Base-by-base conservation (phyloP, 345 rosid genomes). In the Hevea brasiliensis region DNA sequence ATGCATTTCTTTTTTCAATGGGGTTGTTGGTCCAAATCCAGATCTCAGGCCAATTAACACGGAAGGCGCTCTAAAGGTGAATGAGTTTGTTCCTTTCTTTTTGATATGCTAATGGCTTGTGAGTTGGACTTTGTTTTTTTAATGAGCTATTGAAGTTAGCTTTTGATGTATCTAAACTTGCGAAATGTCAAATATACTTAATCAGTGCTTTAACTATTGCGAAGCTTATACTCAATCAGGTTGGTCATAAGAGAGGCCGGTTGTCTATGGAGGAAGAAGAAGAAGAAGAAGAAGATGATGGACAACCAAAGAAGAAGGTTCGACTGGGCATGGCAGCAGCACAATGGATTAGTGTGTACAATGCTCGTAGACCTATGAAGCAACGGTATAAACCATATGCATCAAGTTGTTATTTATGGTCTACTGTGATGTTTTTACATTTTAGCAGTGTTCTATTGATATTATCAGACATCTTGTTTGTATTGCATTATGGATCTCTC, bases 31-130 rank as follows among this genome's bases (percentile, higher is more conserved):
- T 71, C 94, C 86, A 42, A 89, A 89, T 79, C 82, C 84, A 42
- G 81, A 82, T 70, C 68, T 81, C 55, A 88, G 97, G 79, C 98
- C 99, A 62, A 85, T 95, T 73, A 86, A 92, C 87, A 95, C 90
- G n/a, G 97, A 95, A 64, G 99, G 97, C 79, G 99, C 99, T 74
- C 84, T 87, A 59, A 92, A 94, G 98, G 98, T 94, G 32, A 74
- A 61, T 72, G 51, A 29, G n/a, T 24, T 66, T 65, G 57, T 13
- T 62, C 56, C 79, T 65, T 24, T 53, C 42, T 47, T 63, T 21
- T 44, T 47, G 48, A 48, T 18, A 14, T 51, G 32, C 45, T 54
- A 47, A 37, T 41, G 23, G 2, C 14, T 58, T 6, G 51, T 44
- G 41, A 29, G 6, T 27, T n/a, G n/a, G n/a, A n/a, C n/a, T n/a